A percentile compares a stretch with the other conserved stretches of the same genome.
Evolutionary conservation across 306 rosid genomes (phyloP).

Genomic region (Phaseolus lunatus): DNA sequence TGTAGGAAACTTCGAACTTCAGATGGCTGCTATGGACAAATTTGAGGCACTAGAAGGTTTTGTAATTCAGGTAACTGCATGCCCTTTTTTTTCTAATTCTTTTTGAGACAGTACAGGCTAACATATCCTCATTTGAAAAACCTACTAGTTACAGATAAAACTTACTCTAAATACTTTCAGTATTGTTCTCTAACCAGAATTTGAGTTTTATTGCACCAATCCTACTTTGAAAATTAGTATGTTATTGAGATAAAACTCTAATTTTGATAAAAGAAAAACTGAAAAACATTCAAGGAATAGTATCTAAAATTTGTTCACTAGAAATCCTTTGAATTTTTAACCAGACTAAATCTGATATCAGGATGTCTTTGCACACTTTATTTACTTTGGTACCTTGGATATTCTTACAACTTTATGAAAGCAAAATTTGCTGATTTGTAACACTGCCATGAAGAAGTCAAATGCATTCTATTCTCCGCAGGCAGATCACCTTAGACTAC

Average conservation of each 20-base stretch:
- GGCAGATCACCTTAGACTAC: constrained; percentile 89
- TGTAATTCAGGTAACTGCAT: constrained; percentile 71
- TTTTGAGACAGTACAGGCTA: not conserved
- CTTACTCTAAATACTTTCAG: too few relatives aligned
- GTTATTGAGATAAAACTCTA: too few relatives aligned
- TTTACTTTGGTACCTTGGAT: not conserved
- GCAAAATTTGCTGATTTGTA: not conserved
- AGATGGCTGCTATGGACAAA: constrained; percentile 67
- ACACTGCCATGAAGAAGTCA: constrained; percentile 11
- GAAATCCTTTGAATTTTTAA: not conserved
- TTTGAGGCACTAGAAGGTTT: constrained; percentile 77
- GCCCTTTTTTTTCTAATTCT: not conserved
- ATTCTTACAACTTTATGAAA: constrained; percentile 8
- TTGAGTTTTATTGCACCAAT: too few relatives aligned
- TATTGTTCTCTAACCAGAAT: too few relatives aligned
- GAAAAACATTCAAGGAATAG: too few relatives aligned
- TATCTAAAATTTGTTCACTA: too few relatives aligned
- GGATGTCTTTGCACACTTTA: not conserved
- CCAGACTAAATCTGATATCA: not conserved
- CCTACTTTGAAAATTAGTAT: too few relatives aligned
- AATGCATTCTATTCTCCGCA: constrained; percentile 46
- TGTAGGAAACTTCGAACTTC: constrained; percentile 56
- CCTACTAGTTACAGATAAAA: not conserved
- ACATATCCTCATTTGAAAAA: not conserved
- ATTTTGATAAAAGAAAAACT: too few relatives aligned